Base-by-base conservation (phyloP, 768 basidiomycete species). In the Mycena indigotica region DNA sequence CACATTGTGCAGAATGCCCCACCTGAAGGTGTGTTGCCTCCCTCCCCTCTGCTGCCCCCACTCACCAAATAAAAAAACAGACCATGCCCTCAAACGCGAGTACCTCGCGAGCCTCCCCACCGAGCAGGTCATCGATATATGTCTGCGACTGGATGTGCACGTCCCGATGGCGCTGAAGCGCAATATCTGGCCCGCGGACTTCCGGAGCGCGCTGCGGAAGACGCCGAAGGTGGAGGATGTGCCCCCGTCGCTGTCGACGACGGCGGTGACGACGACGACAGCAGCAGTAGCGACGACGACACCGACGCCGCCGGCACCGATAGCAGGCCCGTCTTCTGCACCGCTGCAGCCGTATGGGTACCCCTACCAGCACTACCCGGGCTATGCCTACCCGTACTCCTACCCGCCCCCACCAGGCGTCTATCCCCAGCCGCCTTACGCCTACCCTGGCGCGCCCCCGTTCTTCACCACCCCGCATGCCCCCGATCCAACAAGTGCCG, bases 71-170 rank as follows among this genome's bases (percentile, higher is more conserved):
- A 16, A 8, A 8, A 17, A 8, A 16, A 16, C 51, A 72, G 82
- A 85, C 67, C 79, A 85, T 69, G 78, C 84, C 50, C 83, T 87
- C 73, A 91, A 90, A 70, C 81, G 83, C 62, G 81, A 83, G 60
- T 93, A 92, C 74, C 77, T 93, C 40, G 77, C 79, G 23, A 78
- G 89, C 21, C 78, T 93, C 6, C 80, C 85, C 23, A 83, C 80
- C 21, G 79, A 82, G 44, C 88, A 91, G 72, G 80, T 92, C 67
- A 89, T 92, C 67, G 90, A 91, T 64, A 84, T 92, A 65, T 91
- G 88, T 68, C 77, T 92, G 58, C 78, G 80, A 32, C 85, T 89
- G 65, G 87, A 91, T 65, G 69, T 83, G 8, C 81, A 91, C 75
- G 84, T 85, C 15, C 84, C 88, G 13, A 73, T 80, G 35, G 85